Conservation (phyloP, 1,284 basidiomycete species). For the Sporisorium graminicola region DNA sequence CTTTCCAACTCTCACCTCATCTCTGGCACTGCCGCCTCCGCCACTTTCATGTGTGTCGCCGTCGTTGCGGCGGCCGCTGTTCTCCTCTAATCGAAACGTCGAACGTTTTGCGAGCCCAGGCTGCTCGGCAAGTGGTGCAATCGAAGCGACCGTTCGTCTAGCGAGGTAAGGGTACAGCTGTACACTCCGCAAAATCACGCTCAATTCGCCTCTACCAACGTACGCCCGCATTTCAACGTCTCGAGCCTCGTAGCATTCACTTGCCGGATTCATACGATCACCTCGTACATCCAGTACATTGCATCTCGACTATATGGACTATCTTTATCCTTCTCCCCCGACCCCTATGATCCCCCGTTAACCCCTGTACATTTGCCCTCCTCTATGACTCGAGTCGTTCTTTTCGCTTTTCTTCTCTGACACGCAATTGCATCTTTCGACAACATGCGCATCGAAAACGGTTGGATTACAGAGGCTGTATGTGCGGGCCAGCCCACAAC, state of each 20-base stretch:
- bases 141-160: too few species aligned
- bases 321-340: neutral
- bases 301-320: slow-evolving; percentile 18
- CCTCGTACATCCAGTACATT: neutral
- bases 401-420: slow-evolving; percentile 5
- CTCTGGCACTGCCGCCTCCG: slow-evolving; percentile 18
- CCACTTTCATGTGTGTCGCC: slow-evolving; percentile 28
- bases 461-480: neutral
- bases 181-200: too few species aligned
- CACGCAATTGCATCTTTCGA: slow-evolving; percentile 26
- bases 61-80: slow-evolving; percentile 30
- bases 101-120: neutral
- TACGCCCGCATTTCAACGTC: neutral
- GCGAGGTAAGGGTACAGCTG: too few species aligned
- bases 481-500: slow-evolving; percentile 10
- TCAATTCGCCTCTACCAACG: neutral
- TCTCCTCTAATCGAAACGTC: slow-evolving; percentile 17
- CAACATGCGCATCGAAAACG: neutral
- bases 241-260: neutral
- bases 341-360: neutral
- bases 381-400: slow-evolving; percentile 4
- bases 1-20: slow-evolving; percentile 24
- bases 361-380: slow-evolving; percentile 20
- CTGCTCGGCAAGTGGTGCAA: too few species aligned
- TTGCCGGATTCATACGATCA: neutral